Evolutionary conservation across 2,329 filamentous ascomycete species (phyloP).

Genomic region (Ascochyta fabae): DNA sequence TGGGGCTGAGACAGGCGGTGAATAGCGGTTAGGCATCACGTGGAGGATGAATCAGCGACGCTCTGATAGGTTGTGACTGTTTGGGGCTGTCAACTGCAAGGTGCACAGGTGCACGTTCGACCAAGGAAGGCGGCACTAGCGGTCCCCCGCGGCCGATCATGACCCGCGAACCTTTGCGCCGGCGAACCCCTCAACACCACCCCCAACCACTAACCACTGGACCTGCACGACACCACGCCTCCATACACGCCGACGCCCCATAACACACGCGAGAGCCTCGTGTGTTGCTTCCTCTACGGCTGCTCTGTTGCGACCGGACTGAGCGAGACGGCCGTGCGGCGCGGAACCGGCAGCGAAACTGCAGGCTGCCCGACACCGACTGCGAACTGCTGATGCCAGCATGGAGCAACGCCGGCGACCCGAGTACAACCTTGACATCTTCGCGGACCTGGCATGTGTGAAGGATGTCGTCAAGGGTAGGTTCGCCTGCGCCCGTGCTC

Average conservation of each 20-base stretch:
- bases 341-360: slow-evolving; percentile 9
- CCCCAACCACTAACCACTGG: slow-evolving; percentile 16
- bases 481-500: slow-evolving; percentile 7
- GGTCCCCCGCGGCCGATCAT: slow-evolving; percentile 10
- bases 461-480: slow-evolving; percentile 91
- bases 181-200: slow-evolving; percentile 2
- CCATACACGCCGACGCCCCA: slow-evolving; percentile 16
- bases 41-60: slow-evolving; percentile 15
- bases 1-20: slow-evolving; percentile 22
- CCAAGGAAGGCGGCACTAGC: not conserved
- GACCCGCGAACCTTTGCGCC: not conserved
- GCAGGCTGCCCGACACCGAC: too few relatives aligned
- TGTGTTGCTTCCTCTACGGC: not conserved
- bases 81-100: slow-evolving; percentile 2
- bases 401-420: slow-evolving; percentile 75
- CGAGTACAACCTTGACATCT: slow-evolving; percentile 92
- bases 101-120: too few relatives aligned
- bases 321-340: slow-evolving; percentile 15
- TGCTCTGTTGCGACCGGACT: not conserved
- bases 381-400: slow-evolving; percentile 31
- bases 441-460: slow-evolving; percentile 87
- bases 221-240: slow-evolving; percentile 19
- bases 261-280: not conserved
- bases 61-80: slow-evolving; percentile 19
- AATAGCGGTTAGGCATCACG: slow-evolving; percentile 9